Evolutionary conservation across 331 rosid genomes (phyloP), one percentile per base, ranked within the genome.

Genomic region (Phaseolus coccineus): DNA sequence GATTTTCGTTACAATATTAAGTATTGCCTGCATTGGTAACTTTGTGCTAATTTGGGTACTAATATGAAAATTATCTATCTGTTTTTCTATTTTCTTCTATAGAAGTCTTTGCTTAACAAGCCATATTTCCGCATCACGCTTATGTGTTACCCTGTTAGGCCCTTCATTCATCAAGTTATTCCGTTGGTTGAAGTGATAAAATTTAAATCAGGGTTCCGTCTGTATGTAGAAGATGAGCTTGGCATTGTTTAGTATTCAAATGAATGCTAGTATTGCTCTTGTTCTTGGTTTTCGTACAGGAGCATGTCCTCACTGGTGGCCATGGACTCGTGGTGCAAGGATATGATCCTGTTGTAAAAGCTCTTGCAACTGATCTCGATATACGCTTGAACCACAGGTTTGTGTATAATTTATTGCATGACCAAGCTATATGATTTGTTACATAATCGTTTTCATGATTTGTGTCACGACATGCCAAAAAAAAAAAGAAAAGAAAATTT

Each of bases 281-380:
- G 74, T 59, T 71, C 46, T 72, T 80, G n/a, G 24, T 80, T 61
- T 47, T 48, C 55, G 7, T 48, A 15, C 84, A 91, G 93, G 96
- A 91, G 79, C 83, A 91, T 50, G 90, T 91, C 62, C 96, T 91
- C 61, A 65, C 91, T 51, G 96, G 96, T 55, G 96, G 96, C 77
- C 96, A 91, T 69, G 96, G 96, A 77, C 91, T 91, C 77, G 89
- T 91, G 96, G 91, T 91, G 82, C 87, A 86, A 83, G 96, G 96
- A 33, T 89, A 87, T 77, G 87, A 79, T 73, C 93, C 96, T 59
- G 74, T 91, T 70, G 88, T 91, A 86, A 84, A 89, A 46, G 70
- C 89, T 86, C 93, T 91, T 77, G 91, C 92, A 74, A 86, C 89
- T 77, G 90, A 89, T 83, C 78, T 91, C 30, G 91, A 89, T 46